These are phyloP conservation scores for Cymbidium sinense DNA, from an alignment of 106 monocot species.

Conservation along the genomic window DNA sequence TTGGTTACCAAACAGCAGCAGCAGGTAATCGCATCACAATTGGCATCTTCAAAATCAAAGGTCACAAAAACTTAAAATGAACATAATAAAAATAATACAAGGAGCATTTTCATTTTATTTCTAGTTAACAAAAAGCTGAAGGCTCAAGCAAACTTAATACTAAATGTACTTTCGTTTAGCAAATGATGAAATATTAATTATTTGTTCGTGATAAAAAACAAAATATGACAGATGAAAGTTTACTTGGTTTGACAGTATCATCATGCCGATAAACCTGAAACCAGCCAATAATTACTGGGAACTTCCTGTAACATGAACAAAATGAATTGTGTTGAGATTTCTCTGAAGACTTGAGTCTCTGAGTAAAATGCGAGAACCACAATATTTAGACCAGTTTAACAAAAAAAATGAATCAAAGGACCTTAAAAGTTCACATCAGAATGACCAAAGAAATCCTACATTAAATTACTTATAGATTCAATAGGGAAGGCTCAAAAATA, in stretches of 20 bases:
- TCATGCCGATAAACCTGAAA: not conserved
- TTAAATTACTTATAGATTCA: not conserved
- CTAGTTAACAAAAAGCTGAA: no score
- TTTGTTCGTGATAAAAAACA: not conserved
- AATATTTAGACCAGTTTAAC: not conserved
- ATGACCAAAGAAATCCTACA: not conserved
- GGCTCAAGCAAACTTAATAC: not conserved
- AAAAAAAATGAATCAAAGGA: no score
- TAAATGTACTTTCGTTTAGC: not conserved
- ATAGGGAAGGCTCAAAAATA: not conserved
- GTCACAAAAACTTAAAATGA: no score
- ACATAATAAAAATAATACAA: no score
- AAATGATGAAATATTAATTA: not conserved
- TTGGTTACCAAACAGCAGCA: no score
- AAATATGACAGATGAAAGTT: not conserved
- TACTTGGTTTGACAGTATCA: not conserved
- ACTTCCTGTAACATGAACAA: not conserved
- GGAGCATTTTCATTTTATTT: no score
- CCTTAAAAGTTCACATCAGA: not conserved
- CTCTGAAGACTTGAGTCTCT: not conserved
- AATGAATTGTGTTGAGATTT: not conserved
- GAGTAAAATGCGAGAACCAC: not conserved
- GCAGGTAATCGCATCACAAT: no score
- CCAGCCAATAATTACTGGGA: not conserved
- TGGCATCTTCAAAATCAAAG: no score